Evolutionary conservation across 306 rosid species (phyloP), one percentile per base, ranked within the genome.

Genomic region (Glycine soja): DNA sequence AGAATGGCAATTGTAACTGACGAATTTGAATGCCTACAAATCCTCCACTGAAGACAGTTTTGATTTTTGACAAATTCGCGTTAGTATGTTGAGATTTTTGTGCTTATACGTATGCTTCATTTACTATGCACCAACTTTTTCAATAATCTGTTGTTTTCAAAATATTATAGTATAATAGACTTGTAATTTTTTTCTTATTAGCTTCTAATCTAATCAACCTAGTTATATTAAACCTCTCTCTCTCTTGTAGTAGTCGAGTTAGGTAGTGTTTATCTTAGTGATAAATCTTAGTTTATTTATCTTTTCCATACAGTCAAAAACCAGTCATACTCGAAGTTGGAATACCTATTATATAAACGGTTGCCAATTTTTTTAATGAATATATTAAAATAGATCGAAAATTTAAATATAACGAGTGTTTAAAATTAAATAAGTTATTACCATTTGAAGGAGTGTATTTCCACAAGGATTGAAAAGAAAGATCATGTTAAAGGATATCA

Each of bases 121-220:
- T 66, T 66, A 40, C 30, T 66, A 42, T 8, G 50, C 51, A 42
- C 72, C 72, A 40, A 66, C 72, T 40, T 45, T 48, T 8, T 38
- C 51, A n/a, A 14, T 66, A 6, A 66, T 40, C 32, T 40, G 3
- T n/a, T 40, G 10, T 42, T 66, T 42, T 7, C 72, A 40, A 7
- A 14, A 1, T 36, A 63, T 24, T 36, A 13, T 13, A 64, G 48
- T 36, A 64, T 7, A 38, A 64, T 36, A 3, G 11, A 13, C 70
- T 64, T 64, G 0, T 2, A 64, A 36, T 6, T 2, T 36, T 7
- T 38, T 38, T 14, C 14, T 64, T 13, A 38, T 12, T 34, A 19
- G 45, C 69, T 64, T 64, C 13, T 38, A 12, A 64, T 64, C 24
- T 38, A 64, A 64, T 36, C 45, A 5, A 63, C 12, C 16, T 24